Evolutionary conservation across 2,329 filamentous ascomycete species (phyloP).

Genomic region (Hawksworthiomyces lignivorus): DNA sequence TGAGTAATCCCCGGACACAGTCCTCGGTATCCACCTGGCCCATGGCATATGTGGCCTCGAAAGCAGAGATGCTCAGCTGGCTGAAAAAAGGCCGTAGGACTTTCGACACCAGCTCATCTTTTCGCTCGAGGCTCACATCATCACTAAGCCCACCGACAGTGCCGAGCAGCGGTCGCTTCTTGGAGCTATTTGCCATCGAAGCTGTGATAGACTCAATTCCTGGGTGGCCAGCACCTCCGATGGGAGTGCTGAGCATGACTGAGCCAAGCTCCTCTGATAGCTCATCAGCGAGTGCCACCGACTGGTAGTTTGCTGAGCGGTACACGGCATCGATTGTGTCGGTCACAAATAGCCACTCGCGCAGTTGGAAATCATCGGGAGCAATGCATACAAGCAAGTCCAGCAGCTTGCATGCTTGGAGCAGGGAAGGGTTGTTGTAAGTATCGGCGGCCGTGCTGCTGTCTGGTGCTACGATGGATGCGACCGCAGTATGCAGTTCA

Average conservation of each 20-base stretch:
- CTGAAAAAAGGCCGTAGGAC: conserved; percentile 83
- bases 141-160: conserved; percentile 45
- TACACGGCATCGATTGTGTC: conserved; percentile 97
- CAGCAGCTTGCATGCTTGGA: conserved; percentile 91
- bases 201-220: conserved; percentile 29
- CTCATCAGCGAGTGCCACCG: conserved; percentile 75
- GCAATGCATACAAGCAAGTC: conserved; percentile 80
- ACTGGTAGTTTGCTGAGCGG: conserved; percentile 59
- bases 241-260: conserved; percentile 16
- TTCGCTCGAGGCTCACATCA: conserved; percentile 49
- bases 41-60: conserved; percentile 90
- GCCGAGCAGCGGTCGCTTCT: conserved; percentile 43
- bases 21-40: conserved; percentile 56
- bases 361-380: conserved; percentile 95
- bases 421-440: conserved; percentile 66
- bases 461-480: conserved; percentile 62
- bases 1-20: conserved; percentile 57
- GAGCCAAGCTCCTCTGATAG: conserved; percentile 67
- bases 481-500: conserved; percentile 74
- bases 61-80: conserved; percentile 85
- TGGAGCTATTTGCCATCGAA: conserved; percentile 26
- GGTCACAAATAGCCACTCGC: conserved; percentile 95
- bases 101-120: conserved; percentile 64
- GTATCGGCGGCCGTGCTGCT: conserved; percentile 57
- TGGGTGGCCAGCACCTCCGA: conserved; percentile 15